A percentile compares a stretch with the other conserved stretches of the same genome.
Evolutionary conservation across 192 early-diverging fungal species (phyloP).

Genomic region (Coemansia sp.): DNA sequence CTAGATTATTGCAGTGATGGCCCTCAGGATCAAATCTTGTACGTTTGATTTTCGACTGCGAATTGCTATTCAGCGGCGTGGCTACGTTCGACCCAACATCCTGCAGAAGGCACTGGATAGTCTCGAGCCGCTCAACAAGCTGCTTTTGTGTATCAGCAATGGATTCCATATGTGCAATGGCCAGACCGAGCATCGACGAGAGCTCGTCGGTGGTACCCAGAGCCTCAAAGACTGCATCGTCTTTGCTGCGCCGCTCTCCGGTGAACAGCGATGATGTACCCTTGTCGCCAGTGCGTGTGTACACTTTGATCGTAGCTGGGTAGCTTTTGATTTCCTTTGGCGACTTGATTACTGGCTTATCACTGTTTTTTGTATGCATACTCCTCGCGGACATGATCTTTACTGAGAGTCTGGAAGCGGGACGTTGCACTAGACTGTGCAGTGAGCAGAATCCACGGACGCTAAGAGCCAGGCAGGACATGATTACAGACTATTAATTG

Average conservation of each 20-base stretch:
- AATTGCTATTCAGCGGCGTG: slow-evolving; percentile 67
- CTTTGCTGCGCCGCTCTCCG: slow-evolving; percentile 85
- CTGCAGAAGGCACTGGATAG: slow-evolving; percentile 90
- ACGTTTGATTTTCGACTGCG: slow-evolving; percentile 58
- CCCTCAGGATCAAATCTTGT: slow-evolving; percentile 79
- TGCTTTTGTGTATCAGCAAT: not conserved
- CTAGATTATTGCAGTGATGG: slow-evolving; percentile 59
- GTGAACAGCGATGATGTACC: slow-evolving; percentile 86
- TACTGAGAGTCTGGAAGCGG: too few relatives aligned
- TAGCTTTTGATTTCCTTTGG: slow-evolving; percentile 50
- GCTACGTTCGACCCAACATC: slow-evolving; percentile 92
- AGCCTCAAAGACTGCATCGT: slow-evolving; percentile 88
- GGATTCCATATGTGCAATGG: slow-evolving; percentile 37
- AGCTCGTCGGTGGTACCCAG: slow-evolving; percentile 90
- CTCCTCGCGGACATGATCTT: too few relatives aligned
- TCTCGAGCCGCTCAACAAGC: slow-evolving; percentile 34
- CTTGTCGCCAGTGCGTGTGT: slow-evolving; percentile 94
- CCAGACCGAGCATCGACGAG: slow-evolving; percentile 55
- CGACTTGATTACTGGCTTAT: slow-evolving; percentile 15
- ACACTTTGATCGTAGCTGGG: slow-evolving; percentile 64
- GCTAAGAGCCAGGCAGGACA: not conserved
- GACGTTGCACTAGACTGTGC: too few relatives aligned
- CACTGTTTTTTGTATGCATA: not conserved
- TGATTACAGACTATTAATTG: not conserved
- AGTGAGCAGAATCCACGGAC: not conserved